Percentiles rank a stretch among this genome's conserved stretches.
Evolutionary conservation across 192 early-diverging fungal genomes (phyloP).

Genomic region (Coemansia brasiliensis): DNA sequence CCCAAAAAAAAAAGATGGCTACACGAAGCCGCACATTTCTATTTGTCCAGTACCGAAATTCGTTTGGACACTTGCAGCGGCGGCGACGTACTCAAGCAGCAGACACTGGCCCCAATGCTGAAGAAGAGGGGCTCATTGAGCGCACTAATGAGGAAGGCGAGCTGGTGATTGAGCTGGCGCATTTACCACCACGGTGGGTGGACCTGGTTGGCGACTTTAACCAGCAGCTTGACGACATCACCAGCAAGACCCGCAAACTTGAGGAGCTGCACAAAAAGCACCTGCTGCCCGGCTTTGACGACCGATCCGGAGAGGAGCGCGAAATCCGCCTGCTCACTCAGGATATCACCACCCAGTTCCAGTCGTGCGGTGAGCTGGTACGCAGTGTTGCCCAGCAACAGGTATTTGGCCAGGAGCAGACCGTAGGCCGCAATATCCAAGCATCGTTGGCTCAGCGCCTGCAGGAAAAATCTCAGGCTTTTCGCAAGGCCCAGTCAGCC

Average conservation of each 20-base stretch:
- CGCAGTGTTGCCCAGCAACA: constrained; percentile 66
- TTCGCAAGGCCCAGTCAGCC: constrained; percentile 82
- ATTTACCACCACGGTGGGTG: constrained; percentile 91
- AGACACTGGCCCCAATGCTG: constrained; percentile 13
- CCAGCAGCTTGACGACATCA: constrained; percentile 65
- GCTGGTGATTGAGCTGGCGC: constrained; percentile 84
- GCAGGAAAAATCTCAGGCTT: constrained; percentile 79
- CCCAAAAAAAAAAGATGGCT: constrained; percentile 60
- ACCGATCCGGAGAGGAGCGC: constrained; percentile 72
- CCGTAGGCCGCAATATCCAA: constrained; percentile 84
- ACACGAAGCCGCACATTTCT: constrained; percentile 88
- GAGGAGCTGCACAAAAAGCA: constrained; percentile 85
- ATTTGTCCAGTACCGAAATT: constrained; percentile 91
- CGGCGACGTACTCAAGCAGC: constrained; percentile 32
- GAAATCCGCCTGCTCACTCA: constrained; percentile 82
- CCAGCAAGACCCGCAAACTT: constrained; percentile 61
- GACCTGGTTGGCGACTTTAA: constrained; percentile 89
- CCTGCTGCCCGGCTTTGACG: constrained; percentile 92
- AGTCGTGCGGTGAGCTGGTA: constrained; percentile 75
- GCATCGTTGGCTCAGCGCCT: constrained; percentile 84
- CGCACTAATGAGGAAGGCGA: constrained; percentile 69
- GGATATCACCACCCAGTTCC: constrained; percentile 89
- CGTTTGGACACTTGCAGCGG: constrained; percentile 67
- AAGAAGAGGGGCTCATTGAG: constrained; percentile 57
- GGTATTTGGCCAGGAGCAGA: constrained; percentile 61